Base-by-base conservation (phyloP, 352 stramenopile species). In the Phytophthora idaei region DNA sequence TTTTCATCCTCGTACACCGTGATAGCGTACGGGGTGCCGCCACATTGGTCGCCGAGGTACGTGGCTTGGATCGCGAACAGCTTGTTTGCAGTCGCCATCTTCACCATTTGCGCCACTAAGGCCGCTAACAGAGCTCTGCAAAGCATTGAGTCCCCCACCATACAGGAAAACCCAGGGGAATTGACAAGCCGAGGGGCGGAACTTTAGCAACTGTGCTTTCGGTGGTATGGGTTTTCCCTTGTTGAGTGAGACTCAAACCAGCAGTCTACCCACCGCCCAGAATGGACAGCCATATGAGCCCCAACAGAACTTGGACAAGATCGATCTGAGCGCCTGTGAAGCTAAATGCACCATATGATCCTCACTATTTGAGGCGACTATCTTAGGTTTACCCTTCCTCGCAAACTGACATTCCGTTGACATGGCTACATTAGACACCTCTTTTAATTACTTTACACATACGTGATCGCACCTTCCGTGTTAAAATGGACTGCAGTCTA, bases 31-130 rank as follows among this genome's bases (percentile, higher is more conserved):
- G 65, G 65, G 3, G 46, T 61, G 42, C 49, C 59, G 5, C 41
- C 59, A 36, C 65, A 73, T 17, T 41, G 31, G 25, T 73, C 65
- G 3, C 65, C 59, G 2, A 73, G 65, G 39, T 73, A 67, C 7
- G 60, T 57, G 8, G 58, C 31, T n/a, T 58, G 51, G 3, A 73
- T 58, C 3, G 65, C 45, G 59, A 64, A 73, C 28, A 48, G 60
- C n/a, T 57, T 56, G 21, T 61, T 12, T 25, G 44, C 57, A 17
- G 11, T 28, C n/a, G 28, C 8, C 11, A 59, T 5, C 27, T 49
- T 25, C 4, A 12, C 7, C 5, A 9, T 29, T 8, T 57, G 27
- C 15, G 32, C 39, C 4, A 50, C 12, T 41, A 50, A 49, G 12
- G 34, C 8, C 14, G 29, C 17, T 12, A 66, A 32, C 27, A 51